Evolutionary conservation across 495 filamentous ascomycete species (phyloP), one percentile per base, ranked within the genome.

Genomic region (Xylaria telfairii): DNA sequence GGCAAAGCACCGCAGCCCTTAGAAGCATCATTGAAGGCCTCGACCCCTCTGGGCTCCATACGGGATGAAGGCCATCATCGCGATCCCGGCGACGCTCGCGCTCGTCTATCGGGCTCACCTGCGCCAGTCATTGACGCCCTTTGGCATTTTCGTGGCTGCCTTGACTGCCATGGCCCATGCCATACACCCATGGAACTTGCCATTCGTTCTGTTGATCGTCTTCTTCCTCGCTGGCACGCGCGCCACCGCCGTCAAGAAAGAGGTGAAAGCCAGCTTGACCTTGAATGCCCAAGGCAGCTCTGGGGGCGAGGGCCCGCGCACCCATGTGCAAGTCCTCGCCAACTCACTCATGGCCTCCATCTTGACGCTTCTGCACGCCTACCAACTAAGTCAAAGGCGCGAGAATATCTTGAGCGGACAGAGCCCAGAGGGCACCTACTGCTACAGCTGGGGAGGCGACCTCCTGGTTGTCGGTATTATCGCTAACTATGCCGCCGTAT

Each of bases 191-290:
- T 97, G 93, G 93, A 92, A 90, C 66, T 82, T 94, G n/a, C 94
- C 93, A 2, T 96, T 97, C 79, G 85, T 87, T 28, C 85, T 98
- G 13, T 86, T 99, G 3, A 85, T 84, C 49, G 88, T 95, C 21
- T 99, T 99, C 84, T 98, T 97, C 83, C 82, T 95, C 2, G 89
- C 90, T 0, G 96, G 93, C 0, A 97, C 92, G 0, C 84, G 87
- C 62, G 95, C 90, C 1, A 99, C 96, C 56, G 71, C 95, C 89
- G 87, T 97, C 66, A 97, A 98, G 80, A 91, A 97, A 72, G 89
- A 92, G 65, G 83, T 95, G 76, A 99, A 99, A 82, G 87, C 90
- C 0, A 87, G 82, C 37, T 83, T 97, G 59, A 98, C 96, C 0
- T 80, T 95, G 60, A 91, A 91, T 51, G 87, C 93, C 8, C 85